These are phyloP conservation scores for Blastobotrys mokoenaii DNA, from an alignment of 805 yeast species.

Conservation along the genomic window DNA sequence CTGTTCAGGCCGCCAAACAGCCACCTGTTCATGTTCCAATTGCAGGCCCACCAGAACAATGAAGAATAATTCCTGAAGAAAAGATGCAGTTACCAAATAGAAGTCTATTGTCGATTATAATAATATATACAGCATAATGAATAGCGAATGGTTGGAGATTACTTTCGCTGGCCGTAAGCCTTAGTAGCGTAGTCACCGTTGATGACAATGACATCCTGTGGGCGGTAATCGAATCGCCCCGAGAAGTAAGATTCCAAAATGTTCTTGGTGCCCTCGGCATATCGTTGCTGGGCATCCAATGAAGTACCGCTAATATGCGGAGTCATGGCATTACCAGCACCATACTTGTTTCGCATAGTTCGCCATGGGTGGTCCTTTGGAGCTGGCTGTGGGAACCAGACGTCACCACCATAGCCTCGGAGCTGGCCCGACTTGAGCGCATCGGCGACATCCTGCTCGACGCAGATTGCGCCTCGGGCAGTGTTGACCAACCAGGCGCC, in stretches of 20 bases:
- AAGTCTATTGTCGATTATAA: too few relatives aligned
- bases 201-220: slow-evolving; percentile 63
- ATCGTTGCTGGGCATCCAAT: slow-evolving; percentile 70
- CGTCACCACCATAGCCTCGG: slow-evolving; percentile 80
- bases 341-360: slow-evolving; percentile 51
- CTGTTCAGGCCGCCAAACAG: too few relatives aligned
- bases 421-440: slow-evolving; percentile 62
- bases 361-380: slow-evolving; percentile 75
- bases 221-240: slow-evolving; percentile 57
- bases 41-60: too few relatives aligned
- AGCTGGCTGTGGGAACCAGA: slow-evolving; percentile 81
- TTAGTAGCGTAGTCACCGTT: slow-evolving; percentile 67
- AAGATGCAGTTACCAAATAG: too few relatives aligned
- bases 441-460: slow-evolving; percentile 64
- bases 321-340: slow-evolving; percentile 79
- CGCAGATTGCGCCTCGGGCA: slow-evolving; percentile 75
- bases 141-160: too few relatives aligned
- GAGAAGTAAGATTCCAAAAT: slow-evolving; percentile 57
- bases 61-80: too few relatives aligned
- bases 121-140: too few relatives aligned
- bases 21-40: too few relatives aligned
- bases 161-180: slow-evolving; percentile 46
- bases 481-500: slow-evolving; percentile 72
- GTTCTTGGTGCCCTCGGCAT: slow-evolving; percentile 58
- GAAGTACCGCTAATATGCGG: slow-evolving; percentile 78